These are phyloP conservation scores for Tephrocybe sp. DNA, from an alignment of 768 basidiomycete species.

Conservation along the genomic window DNA sequence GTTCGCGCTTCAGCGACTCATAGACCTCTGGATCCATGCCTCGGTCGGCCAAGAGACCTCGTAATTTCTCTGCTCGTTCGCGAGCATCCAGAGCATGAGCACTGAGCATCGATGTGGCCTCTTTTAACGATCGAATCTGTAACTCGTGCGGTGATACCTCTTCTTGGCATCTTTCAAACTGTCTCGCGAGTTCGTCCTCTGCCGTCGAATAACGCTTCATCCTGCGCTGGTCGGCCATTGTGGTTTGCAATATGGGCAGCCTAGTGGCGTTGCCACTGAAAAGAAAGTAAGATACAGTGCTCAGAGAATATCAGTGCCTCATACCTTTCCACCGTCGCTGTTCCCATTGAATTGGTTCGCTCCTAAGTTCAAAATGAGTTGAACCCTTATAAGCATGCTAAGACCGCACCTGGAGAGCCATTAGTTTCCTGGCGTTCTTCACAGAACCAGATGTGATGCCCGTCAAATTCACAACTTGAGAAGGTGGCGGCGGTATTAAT, in stretches of 20 bases:
- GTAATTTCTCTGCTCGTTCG: slow-evolving; percentile 40
- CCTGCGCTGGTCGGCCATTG: slow-evolving; percentile 18
- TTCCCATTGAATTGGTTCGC: neutral
- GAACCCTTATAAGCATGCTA: neutral
- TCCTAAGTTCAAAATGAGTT: neutral
- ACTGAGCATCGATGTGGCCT: slow-evolving; percentile 41
- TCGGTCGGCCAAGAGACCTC: slow-evolving; percentile 35
- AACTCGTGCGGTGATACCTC: slow-evolving; percentile 41
- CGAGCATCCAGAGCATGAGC: slow-evolving; percentile 46
- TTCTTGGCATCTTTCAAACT: slow-evolving; percentile 30
- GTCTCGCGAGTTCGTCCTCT: slow-evolving; percentile 39
- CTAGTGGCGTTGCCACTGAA: neutral
- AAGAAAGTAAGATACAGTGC: neutral
- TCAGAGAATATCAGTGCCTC: neutral
- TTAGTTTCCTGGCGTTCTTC: neutral
- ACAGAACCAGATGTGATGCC: neutral
- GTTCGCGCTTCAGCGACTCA: slow-evolving; percentile 40
- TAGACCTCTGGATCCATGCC: slow-evolving; percentile 37
- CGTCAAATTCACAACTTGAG: neutral
- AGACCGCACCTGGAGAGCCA: slow-evolving; percentile 1
- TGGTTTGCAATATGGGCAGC: neutral
- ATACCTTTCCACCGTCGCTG: neutral
- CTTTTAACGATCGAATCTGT: slow-evolving; percentile 46
- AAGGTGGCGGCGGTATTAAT: neutral
- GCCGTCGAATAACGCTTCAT: slow-evolving; percentile 43